These are phyloP conservation scores for Hanseniaspora pseudoguilliermondii DNA, from an alignment of 805 yeast genomes.

Conservation along the genomic window DNA sequence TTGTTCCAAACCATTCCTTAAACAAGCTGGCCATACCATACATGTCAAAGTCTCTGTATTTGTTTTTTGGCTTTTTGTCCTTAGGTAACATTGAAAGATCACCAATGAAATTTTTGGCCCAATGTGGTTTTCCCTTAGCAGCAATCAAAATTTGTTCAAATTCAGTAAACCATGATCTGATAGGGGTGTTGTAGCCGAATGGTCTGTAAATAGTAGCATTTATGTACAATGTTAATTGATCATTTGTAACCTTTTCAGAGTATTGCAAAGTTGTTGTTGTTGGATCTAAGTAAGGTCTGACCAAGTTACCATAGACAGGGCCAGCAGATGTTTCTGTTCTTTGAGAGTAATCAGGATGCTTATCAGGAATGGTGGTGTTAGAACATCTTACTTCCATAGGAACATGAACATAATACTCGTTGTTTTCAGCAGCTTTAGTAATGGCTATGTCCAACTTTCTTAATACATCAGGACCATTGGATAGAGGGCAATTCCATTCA, in stretches of 20 bases:
- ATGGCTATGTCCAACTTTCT: constrained; percentile 51
- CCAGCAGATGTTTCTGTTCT: constrained; percentile 52
- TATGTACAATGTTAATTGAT: constrained; percentile 70
- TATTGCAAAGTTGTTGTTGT: constrained; percentile 53
- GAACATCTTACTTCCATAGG: constrained; percentile 93
- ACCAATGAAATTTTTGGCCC: constrained; percentile 94
- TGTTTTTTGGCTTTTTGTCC: constrained; percentile 27
- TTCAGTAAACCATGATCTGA: constrained; percentile 66
- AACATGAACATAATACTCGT: constrained; percentile 76
- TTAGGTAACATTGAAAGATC: constrained; percentile 28
- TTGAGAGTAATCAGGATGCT: constrained; percentile 36
- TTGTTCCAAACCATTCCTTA: constrained; percentile 69
- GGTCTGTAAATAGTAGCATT: constrained; percentile 96
- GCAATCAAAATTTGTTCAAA: constrained; percentile 68
- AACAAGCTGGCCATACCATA: constrained; percentile 61
- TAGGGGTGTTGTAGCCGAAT: constrained; percentile 60
- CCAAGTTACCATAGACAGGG: constrained; percentile 69
- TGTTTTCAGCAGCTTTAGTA: constrained; percentile 41
- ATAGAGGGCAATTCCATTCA: constrained; percentile 93
- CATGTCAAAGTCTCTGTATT: constrained; percentile 54
- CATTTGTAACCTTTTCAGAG: constrained; percentile 41
- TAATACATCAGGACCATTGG: constrained; percentile 61
- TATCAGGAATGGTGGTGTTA: constrained; percentile 47
- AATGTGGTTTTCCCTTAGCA: constrained; percentile 89
- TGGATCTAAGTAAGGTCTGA: constrained; percentile 70